These are phyloP conservation scores for Plenodomus lindquistii DNA, from an alignment of 2,329 filamentous ascomycete genomes.

Conservation along the genomic window DNA sequence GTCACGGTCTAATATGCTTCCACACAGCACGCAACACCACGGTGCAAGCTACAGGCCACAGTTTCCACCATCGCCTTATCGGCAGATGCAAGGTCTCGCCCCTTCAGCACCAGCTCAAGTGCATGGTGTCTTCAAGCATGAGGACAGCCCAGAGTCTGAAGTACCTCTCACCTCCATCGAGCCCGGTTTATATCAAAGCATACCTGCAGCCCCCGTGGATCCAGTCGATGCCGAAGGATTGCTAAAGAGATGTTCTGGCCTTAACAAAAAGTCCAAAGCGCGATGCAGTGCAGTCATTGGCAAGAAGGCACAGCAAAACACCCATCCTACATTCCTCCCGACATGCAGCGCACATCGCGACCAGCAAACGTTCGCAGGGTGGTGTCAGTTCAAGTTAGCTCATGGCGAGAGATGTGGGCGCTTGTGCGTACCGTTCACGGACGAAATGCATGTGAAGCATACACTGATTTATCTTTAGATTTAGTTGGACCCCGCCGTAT, in stretches of 20 bases:
- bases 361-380: conserved; percentile 30
- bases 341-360: conserved; percentile 36
- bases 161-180: not conserved
- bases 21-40: not conserved
- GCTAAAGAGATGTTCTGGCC: conserved; percentile 30
- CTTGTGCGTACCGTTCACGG: conserved; percentile 4
- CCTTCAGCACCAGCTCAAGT: not conserved
- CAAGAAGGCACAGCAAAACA: conserved; percentile 23
- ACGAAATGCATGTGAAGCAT: not conserved
- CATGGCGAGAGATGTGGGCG: conserved; percentile 28
- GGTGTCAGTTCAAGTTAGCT: conserved; percentile 25
- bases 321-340: conserved; percentile 31
- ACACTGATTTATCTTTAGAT: not conserved
- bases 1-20: not conserved
- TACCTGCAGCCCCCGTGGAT: conserved; percentile 15
- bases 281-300: conserved; percentile 28
- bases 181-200: not conserved
- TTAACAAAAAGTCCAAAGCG: conserved; percentile 30
- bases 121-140: conserved; percentile 5
- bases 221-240: conserved; percentile 34
- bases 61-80: not conserved
- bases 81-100: not conserved
- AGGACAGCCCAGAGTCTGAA: conserved; percentile 11
- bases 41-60: not conserved
- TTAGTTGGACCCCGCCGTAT: conserved; percentile 19